Percentiles rank a stretch among this genome's conserved stretches.
Conservation (phyloP, 768 basidiomycete genomes). For the Lyophyllum decastes region DNA sequence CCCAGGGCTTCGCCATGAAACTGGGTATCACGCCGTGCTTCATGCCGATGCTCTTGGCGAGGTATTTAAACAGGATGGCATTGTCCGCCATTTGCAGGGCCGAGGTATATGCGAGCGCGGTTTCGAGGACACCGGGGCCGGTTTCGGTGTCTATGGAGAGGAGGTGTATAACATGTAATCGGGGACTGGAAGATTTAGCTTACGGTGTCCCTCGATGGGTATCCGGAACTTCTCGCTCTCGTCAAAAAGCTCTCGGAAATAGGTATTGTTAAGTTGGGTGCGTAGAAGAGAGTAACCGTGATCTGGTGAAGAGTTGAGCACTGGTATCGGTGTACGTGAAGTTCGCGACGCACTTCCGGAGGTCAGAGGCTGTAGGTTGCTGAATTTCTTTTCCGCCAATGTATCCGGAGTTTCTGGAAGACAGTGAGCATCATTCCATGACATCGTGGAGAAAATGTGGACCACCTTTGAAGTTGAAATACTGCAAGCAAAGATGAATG, state of each 20-base stretch:
- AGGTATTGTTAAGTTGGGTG: slow-evolving; percentile 85
- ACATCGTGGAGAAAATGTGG: background rate
- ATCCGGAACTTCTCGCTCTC: slow-evolving; percentile 71
- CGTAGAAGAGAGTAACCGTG: slow-evolving; percentile 95
- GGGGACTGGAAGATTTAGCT: background rate
- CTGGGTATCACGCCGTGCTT: slow-evolving; percentile 86
- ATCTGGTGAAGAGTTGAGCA: slow-evolving; percentile 50
- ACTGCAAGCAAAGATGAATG: slow-evolving; percentile 44
- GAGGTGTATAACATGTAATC: background rate
- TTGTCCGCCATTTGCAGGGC: slow-evolving; percentile 88
- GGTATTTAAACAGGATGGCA: slow-evolving; percentile 88
- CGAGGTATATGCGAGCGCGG: slow-evolving; percentile 82
- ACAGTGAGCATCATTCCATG: background rate
- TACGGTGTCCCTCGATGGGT: slow-evolving; percentile 85
- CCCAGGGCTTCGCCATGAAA: slow-evolving; percentile 99
- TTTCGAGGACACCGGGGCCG: slow-evolving; percentile 86
- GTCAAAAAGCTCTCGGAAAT: slow-evolving; percentile 90
- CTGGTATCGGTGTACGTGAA: background rate
- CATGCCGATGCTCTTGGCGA: slow-evolving; percentile 92
- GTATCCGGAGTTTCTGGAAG: slow-evolving; percentile 76
- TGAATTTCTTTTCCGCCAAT: slow-evolving; percentile 76
- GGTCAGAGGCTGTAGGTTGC: slow-evolving; percentile 75
- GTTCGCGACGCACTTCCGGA: slow-evolving; percentile 77
- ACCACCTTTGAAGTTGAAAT: slow-evolving; percentile 87
- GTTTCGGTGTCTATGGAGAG: slow-evolving; percentile 79